Evolutionary conservation across 345 rosid genomes (phyloP), one percentile per base, ranked within the genome.

Genomic region (Adansonia digitata): DNA sequence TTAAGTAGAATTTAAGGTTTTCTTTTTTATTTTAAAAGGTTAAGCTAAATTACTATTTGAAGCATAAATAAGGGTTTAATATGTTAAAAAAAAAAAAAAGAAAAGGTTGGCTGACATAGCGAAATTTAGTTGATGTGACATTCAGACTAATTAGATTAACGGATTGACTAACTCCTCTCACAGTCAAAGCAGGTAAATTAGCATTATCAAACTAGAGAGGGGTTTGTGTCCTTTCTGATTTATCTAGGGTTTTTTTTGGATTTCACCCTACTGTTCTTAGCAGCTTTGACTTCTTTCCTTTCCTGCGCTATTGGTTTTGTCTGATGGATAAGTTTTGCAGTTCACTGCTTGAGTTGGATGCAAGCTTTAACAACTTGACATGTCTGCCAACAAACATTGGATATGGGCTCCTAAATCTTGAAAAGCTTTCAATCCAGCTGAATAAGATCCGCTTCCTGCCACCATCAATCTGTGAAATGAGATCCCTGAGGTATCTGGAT

Each of bases 331-430:
- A 39, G 65, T 78, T 24, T 31, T 31, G 46, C 82, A 95, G 99
- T 81, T 87, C 90, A 31, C 63, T 95, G 83, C 85, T 83, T 80
- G 98, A 90, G 86, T 80, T 96, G 51, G 94, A 96, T 79, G 97
- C 85, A 8, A 92, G 99, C 88, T 96, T 80, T 81, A 96, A 96
- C 84, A 82, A 75, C 77, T 85, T 93, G 80, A 66, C 86, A 34
- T 82, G 73, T 66, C 75, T 95, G 84, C 99, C 99, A 3, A 79
- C 78, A 31, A 90, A 91, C 74, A 86, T 96, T 2, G 99, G 99
- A 39, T 83, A 82, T 57, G 99, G 91, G 73, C 78, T 93, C 65
- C 71, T 81, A 29, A 86, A 85, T 74, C 97, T 96, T 5, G 85
- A 87, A 84, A 93, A 42, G 81, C 81, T 96, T 17, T 85, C 82